These are phyloP conservation scores for Cryptosporidium xiaoi DNA, from an alignment of 169 alveolate genomes.

Conservation along the genomic window DNA sequence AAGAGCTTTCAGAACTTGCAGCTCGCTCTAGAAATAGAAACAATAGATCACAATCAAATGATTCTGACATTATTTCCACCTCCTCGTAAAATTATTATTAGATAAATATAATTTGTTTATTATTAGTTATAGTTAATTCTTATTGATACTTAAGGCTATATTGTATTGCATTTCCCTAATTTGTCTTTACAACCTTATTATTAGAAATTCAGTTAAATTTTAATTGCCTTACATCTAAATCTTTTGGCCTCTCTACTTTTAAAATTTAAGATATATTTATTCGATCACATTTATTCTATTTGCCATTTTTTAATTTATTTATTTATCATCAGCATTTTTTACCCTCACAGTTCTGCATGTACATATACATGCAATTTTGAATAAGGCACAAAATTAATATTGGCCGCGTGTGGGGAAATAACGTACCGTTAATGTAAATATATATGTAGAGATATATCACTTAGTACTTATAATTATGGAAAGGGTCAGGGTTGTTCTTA, in stretches of 20 bases:
- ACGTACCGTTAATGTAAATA: slow-evolving; percentile 24
- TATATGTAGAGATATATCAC: slow-evolving; percentile 6
- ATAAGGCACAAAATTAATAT: background rate
- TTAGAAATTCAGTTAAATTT: too few relatives aligned
- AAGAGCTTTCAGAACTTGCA: slow-evolving; percentile 24
- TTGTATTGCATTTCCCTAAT: background rate
- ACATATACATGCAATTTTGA: slow-evolving; percentile 26
- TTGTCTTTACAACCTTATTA: background rate
- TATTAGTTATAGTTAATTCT: too few relatives aligned
- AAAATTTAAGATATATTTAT: too few relatives aligned
- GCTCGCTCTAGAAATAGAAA: slow-evolving; percentile 28
- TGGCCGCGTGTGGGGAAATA: slow-evolving; percentile 71
- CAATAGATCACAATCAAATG: slow-evolving; percentile 26
- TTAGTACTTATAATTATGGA: slow-evolving; percentile 24
- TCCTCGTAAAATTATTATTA: background rate
- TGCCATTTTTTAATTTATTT: background rate
- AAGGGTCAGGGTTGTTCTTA: slow-evolving; percentile 70
- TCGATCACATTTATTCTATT: too few relatives aligned
- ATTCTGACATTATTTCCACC: slow-evolving; percentile 43
- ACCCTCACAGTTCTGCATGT: background rate
- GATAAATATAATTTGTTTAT: too few relatives aligned
- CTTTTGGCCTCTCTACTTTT: too few relatives aligned
- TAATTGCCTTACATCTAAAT: too few relatives aligned
- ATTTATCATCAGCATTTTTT: background rate
- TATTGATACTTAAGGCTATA: too few relatives aligned